These are phyloP conservation scores for Teunomyces cretensis DNA, from an alignment of 805 yeast genomes.

Conservation along the genomic window DNA sequence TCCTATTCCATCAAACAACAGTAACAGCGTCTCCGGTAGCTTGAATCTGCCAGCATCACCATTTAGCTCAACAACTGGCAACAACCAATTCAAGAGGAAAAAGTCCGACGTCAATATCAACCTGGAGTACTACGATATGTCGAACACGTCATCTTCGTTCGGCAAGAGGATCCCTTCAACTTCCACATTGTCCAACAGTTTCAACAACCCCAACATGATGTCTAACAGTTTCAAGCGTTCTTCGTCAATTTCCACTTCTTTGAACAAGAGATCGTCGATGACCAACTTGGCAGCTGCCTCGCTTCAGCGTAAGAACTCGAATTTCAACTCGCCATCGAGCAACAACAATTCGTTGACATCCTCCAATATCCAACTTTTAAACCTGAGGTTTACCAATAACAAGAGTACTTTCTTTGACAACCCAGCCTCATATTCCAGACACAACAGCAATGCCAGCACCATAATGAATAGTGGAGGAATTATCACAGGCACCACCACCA, in stretches of 20 bases:
- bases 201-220: constrained; percentile 1
- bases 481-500: constrained; percentile 1
- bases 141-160: constrained; percentile 16
- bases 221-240: constrained; percentile 15
- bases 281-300: constrained; percentile 10
- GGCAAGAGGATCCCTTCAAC: constrained; percentile 19
- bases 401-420: constrained; percentile 21
- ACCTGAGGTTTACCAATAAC: constrained; percentile 14
- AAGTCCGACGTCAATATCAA: constrained; percentile 36
- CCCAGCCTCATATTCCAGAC: constrained; percentile 9
- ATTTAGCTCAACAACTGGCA: constrained; percentile 9
- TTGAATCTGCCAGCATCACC: constrained; percentile 24
- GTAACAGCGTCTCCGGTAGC: constrained; percentile 2
- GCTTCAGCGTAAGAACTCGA: constrained; percentile 11
- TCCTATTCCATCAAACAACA: constrained; percentile 25
- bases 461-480: not conserved
- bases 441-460: constrained; percentile 11
- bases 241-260: constrained; percentile 6
- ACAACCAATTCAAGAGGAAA: constrained; percentile 41
- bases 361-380: not conserved
- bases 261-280: constrained; percentile 16
- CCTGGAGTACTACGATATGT: constrained; percentile 11
- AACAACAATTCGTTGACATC: constrained; percentile 4
- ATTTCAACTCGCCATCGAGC: constrained; percentile 2
- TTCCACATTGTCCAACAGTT: constrained; percentile 9